phyloP scores from a whole-genome alignment of 2,329 filamentous ascomycete genomes.

The Pleoardoris graminearum region DNA sequence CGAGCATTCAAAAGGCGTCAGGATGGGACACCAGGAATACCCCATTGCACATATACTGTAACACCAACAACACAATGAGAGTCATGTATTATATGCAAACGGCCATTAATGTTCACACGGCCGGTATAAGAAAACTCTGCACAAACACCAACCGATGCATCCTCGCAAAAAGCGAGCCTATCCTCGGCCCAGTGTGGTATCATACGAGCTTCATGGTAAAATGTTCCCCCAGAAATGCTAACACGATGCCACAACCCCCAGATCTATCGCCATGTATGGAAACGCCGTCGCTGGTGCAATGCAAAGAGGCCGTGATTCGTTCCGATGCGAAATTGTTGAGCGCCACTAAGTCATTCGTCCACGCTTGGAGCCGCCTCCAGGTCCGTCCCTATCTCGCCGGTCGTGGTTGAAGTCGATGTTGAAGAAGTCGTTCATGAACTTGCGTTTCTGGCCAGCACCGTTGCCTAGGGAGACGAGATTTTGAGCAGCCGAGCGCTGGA shows the following conservation, averaged over 20 bases:
- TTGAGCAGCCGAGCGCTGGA: slow-evolving; percentile 38
- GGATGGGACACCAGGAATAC: neutral
- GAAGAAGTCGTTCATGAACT: slow-evolving; percentile 75
- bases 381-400: slow-evolving; percentile 56
- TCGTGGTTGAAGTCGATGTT: slow-evolving; percentile 66
- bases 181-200: slow-evolving; percentile 9
- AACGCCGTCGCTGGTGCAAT: slow-evolving; percentile 16
- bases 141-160: slow-evolving; percentile 1
- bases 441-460: slow-evolving; percentile 71
- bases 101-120: too few relatives aligned
- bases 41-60: neutral
- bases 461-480: slow-evolving; percentile 57
- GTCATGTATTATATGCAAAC: neutral
- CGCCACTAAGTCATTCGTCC: slow-evolving; percentile 40
- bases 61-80: neutral
- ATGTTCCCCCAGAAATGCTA: slow-evolving; percentile 8
- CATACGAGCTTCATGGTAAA: slow-evolving; percentile 6
- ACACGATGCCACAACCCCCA: neutral
- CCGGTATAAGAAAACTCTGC: neutral
- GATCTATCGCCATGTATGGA: slow-evolving; percentile 2
- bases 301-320: slow-evolving; percentile 7
- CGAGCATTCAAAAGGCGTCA: neutral
- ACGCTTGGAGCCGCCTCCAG: slow-evolving; percentile 45
- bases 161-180: neutral
- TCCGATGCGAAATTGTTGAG: neutral